Conservation (phyloP, 805 yeast species). For the Candida rishiriensis region DNA sequence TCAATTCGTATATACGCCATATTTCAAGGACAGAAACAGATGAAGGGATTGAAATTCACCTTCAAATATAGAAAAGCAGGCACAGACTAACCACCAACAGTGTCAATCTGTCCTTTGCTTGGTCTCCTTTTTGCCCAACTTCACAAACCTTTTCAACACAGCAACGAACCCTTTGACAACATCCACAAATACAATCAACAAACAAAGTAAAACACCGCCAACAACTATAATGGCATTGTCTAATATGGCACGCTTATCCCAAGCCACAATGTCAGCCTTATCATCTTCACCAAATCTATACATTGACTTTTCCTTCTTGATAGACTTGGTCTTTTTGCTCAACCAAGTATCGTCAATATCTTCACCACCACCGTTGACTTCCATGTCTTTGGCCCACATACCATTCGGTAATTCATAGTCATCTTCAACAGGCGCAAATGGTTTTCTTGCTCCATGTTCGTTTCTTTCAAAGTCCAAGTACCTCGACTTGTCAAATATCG, state of each 20-base stretch:
- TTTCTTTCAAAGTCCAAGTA: slow-evolving; percentile 53
- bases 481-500: slow-evolving; percentile 46
- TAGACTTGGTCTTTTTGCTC: slow-evolving; percentile 19
- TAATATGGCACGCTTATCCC: slow-evolving; percentile 39
- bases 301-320: slow-evolving; percentile 14
- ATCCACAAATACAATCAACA: slow-evolving; percentile 7
- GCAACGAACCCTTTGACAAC: slow-evolving; percentile 1
- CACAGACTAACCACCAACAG: too few species aligned
- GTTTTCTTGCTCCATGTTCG: slow-evolving; percentile 32
- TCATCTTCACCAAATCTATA: slow-evolving; percentile 26
- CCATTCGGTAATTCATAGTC: slow-evolving; percentile 27
- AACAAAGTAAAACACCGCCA: slow-evolving; percentile 6
- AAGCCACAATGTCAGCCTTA: slow-evolving; percentile 33
- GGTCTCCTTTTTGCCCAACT: too few species aligned
- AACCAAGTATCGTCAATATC: slow-evolving; percentile 29
- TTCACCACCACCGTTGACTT: slow-evolving; percentile 4
- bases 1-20: too few species aligned
- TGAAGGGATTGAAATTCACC: too few species aligned
- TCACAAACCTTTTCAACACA: too few species aligned
- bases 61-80: too few species aligned
- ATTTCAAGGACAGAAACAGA: too few species aligned
- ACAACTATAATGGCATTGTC: slow-evolving; percentile 38
- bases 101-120: too few species aligned
- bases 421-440: slow-evolving; percentile 17
- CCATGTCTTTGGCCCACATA: slow-evolving; percentile 27